Evolutionary conservation across 176 grass and related monocot genomes (phyloP).

Genomic region (Avena insularis): DNA sequence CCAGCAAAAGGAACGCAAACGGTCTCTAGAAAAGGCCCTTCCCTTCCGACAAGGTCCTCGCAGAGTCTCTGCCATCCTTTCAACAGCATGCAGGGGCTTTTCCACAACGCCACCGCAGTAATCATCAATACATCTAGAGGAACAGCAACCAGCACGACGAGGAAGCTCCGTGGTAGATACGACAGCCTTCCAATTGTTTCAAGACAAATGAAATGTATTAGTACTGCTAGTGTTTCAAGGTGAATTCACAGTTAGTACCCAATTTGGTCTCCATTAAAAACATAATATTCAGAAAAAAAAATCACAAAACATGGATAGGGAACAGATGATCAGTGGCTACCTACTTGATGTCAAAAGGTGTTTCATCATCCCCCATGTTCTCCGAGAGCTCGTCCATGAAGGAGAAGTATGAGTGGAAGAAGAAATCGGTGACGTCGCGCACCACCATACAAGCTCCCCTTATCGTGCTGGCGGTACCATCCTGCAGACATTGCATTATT

Average conservation of each 20-base stretch:
- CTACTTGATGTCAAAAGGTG: constrained; percentile 74
- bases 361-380: constrained; percentile 64
- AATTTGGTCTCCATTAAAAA: neutral
- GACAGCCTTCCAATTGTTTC: constrained; percentile 50
- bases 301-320: neutral
- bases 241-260: neutral
- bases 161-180: constrained; percentile 58
- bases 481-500: constrained; percentile 48
- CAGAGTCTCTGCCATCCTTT: constrained; percentile 92
- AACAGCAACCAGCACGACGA: constrained; percentile 57
- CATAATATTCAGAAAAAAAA: no score
- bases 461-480: constrained; percentile 63
- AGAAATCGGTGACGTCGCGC: constrained; percentile 79
- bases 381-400: constrained; percentile 82
- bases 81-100: constrained; percentile 82
- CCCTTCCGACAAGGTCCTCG: constrained; percentile 81
- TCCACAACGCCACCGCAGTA: constrained; percentile 75
- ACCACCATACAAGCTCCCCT: constrained; percentile 68
- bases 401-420: constrained; percentile 93
- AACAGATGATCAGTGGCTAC: no score
- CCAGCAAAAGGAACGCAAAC: constrained; percentile 87
- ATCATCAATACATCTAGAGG: constrained; percentile 76
- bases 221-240: neutral
- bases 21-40: constrained; percentile 88
- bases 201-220: neutral